Evolutionary conservation across 2,329 filamentous ascomycete genomes (phyloP).

Genomic region (Ceratocystis colombiana): DNA sequence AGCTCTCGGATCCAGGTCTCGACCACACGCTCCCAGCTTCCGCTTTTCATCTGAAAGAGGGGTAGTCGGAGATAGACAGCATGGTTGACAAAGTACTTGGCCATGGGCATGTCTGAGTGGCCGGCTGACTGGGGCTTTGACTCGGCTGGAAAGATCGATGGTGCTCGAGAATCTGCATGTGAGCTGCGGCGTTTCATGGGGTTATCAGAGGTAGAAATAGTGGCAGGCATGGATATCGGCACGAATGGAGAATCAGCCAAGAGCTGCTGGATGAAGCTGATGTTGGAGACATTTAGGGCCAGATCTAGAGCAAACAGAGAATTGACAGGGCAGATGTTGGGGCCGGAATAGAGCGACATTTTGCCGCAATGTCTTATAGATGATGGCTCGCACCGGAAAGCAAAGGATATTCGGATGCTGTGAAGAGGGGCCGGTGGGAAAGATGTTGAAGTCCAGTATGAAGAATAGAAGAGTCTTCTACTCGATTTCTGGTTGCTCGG

Average conservation of each 20-base stretch:
- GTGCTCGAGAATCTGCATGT: too few species aligned
- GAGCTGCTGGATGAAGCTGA: not conserved
- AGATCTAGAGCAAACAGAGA: constrained; percentile 10
- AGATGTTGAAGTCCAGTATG: not conserved
- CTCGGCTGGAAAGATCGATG: not conserved
- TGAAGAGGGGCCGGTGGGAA: not conserved
- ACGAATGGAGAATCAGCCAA: not conserved
- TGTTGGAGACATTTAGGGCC: constrained; percentile 6
- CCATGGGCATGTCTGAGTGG: not conserved
- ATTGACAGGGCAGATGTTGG: not conserved
- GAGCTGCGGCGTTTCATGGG: not conserved
- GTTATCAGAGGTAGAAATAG: not conserved
- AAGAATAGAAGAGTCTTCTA: not conserved
- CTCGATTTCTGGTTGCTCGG: not conserved
- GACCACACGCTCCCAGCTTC: constrained; percentile 6
- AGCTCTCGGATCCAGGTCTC: constrained; percentile 15
- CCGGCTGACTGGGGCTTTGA: not conserved
- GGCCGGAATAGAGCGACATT: not conserved
- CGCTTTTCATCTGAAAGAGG: constrained; percentile 6
- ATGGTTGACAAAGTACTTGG: not conserved
- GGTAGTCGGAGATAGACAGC: not conserved
- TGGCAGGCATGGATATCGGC: too few species aligned
- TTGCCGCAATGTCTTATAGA: not conserved
- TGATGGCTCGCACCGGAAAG: not conserved
- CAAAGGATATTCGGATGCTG: not conserved